Conservation (phyloP, 257 asterid species). For the Lavandula angustifolia region DNA sequence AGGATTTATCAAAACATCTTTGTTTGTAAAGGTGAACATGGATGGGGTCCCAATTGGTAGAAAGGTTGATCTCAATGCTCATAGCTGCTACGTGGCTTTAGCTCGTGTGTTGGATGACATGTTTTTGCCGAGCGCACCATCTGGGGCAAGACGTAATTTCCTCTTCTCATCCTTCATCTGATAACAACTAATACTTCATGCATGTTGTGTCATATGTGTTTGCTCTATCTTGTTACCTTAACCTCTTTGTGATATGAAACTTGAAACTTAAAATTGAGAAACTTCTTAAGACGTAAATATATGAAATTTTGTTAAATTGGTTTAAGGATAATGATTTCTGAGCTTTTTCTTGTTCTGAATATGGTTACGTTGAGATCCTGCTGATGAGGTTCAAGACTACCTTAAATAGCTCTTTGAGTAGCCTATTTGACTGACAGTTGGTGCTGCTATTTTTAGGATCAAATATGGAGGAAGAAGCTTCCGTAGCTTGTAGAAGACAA, state of each 20-base stretch:
- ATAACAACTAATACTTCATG: not conserved
- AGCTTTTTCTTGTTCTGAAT: slow-evolving; percentile 18
- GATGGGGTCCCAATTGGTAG: slow-evolving; percentile 87
- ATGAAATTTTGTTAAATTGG: not conserved
- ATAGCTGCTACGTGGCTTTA: slow-evolving; percentile 63
- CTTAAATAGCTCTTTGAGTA: not conserved
- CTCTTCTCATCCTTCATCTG: slow-evolving; percentile 11
- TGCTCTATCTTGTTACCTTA: not conserved
- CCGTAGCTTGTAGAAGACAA: slow-evolving; percentile 29
- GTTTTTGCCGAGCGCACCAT: slow-evolving; percentile 50
- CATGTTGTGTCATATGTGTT: not conserved
- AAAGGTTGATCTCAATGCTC: slow-evolving; percentile 81
- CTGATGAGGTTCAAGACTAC: not conserved
- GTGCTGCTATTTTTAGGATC: slow-evolving; percentile 43
- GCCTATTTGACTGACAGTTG: slow-evolving; percentile 8
- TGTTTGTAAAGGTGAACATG: slow-evolving; percentile 87
- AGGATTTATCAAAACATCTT: slow-evolving; percentile 44
- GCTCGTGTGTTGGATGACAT: slow-evolving; percentile 64
- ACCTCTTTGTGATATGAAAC: not conserved
- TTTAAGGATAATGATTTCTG: not conserved
- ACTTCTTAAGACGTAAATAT: not conserved
- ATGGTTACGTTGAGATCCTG: not conserved
- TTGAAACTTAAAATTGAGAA: not conserved
- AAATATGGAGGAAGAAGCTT: slow-evolving; percentile 45
- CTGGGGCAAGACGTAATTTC: slow-evolving; percentile 53